These are phyloP conservation scores for Pyrenochaeta sp. DNA, from an alignment of 2,329 filamentous ascomycete genomes.

Conservation along the genomic window DNA sequence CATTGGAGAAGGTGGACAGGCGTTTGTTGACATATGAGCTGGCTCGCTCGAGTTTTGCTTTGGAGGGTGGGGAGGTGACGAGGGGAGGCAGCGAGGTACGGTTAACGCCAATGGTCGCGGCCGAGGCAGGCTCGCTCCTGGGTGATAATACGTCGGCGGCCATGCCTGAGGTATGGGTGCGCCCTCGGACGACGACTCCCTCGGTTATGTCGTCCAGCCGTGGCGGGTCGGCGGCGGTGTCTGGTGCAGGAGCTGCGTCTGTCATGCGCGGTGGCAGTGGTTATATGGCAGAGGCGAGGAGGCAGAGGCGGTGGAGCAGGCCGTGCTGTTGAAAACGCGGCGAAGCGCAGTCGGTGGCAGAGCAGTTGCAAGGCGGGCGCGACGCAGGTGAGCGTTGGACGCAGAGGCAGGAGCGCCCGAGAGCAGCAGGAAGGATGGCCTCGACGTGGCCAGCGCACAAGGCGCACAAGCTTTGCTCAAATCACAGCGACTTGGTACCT, in stretches of 20 bases:
- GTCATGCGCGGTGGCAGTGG: slow-evolving; percentile 44
- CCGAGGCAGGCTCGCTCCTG: slow-evolving; percentile 40
- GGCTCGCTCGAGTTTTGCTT: slow-evolving; percentile 63
- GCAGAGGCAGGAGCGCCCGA: slow-evolving; percentile 11
- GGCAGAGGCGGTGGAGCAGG: slow-evolving; percentile 32
- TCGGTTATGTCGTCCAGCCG: slow-evolving; percentile 42
- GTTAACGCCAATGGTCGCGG: slow-evolving; percentile 45
- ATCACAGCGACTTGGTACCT: slow-evolving; percentile 34
- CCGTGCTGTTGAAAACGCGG: slow-evolving; percentile 7
- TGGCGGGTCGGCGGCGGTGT: slow-evolving; percentile 33
- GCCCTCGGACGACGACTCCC: slow-evolving; percentile 35
- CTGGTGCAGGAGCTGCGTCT: slow-evolving; percentile 25
- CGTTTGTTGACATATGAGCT: slow-evolving; percentile 83
- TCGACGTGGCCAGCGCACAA: slow-evolving; percentile 31
- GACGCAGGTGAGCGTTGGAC: slow-evolving; percentile 15
- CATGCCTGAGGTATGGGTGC: slow-evolving; percentile 39
- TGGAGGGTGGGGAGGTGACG: slow-evolving; percentile 59
- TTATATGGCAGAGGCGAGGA: slow-evolving; percentile 13
- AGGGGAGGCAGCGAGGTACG: slow-evolving; percentile 58
- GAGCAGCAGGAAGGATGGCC: slow-evolving; percentile 16
- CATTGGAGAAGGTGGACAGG: slow-evolving; percentile 80
- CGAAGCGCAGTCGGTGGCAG: slow-evolving; percentile 13
- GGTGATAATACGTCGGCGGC: slow-evolving; percentile 50
- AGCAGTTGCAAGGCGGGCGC: slow-evolving; percentile 13
- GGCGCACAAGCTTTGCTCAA: slow-evolving; percentile 30